These are phyloP conservation scores for Wallacemonas rigidus DNA, from an alignment of 208 protist genomes.

Conservation along the genomic window DNA sequence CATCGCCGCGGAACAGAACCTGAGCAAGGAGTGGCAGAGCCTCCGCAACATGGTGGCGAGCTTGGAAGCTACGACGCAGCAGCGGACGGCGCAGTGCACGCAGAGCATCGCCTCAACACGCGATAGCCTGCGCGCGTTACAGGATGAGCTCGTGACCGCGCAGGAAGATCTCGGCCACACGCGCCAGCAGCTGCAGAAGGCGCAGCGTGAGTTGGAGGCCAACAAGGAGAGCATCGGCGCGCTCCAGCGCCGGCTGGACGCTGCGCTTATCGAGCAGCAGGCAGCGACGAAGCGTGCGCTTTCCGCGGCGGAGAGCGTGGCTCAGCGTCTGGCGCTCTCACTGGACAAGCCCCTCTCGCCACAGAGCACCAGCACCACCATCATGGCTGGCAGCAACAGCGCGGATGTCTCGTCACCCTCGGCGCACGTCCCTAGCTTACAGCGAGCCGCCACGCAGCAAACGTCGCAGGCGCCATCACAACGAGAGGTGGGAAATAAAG, in stretches of 20 bases:
- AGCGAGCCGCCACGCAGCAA: no score
- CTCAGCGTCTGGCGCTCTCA: not conserved
- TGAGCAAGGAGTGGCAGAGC: not conserved
- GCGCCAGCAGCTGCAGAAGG: constrained; percentile 18
- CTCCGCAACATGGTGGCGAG: constrained; percentile 19
- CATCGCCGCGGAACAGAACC: not conserved
- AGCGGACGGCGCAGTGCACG: constrained; percentile 3
- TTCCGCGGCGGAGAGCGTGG: not conserved
- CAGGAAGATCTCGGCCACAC: constrained; percentile 33
- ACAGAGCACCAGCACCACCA: constrained; percentile 31
- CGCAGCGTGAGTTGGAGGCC: constrained; percentile 7
- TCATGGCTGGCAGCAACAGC: constrained; percentile 22
- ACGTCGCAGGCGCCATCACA: no score
- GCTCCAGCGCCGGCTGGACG: not conserved
- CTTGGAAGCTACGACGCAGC: constrained; percentile 9
- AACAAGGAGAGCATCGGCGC: constrained; percentile 20
- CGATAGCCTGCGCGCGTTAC: not conserved
- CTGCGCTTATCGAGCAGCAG: not conserved
- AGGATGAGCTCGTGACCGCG: constrained; percentile 25
- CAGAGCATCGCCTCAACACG: not conserved
- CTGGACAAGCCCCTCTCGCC: not conserved
- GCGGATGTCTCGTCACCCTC: constrained; percentile 28
- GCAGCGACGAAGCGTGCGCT: not conserved
- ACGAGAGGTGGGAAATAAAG: no score
- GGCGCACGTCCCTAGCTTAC: constrained; percentile 11